phyloP scores from a whole-genome alignment of 2,329 filamentous ascomycete species.

The Scedosporium aurantiacum region DNA sequence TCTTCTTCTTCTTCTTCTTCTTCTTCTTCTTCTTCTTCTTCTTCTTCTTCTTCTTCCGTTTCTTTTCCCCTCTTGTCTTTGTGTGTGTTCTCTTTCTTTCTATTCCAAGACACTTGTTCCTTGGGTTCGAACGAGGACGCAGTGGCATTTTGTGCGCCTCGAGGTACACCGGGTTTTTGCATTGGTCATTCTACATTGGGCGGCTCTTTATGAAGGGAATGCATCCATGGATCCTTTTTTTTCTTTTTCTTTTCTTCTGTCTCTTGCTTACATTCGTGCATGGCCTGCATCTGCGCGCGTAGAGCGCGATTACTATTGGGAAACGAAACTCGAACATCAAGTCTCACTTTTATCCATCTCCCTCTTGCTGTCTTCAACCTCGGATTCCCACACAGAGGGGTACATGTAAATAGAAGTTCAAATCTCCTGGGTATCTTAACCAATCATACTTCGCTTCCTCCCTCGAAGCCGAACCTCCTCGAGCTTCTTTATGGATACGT shows the following conservation, averaged over 20 bases:
- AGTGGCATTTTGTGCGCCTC: background rate
- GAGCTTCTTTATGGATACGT: constrained; percentile 64
- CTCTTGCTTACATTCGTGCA: background rate
- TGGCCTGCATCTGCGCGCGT: background rate
- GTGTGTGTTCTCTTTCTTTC: background rate
- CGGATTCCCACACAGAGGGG: too few relatives aligned
- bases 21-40: background rate
- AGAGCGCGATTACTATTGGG: background rate
- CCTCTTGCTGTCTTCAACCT: background rate
- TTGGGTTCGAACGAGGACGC: background rate
- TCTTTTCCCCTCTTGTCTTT: background rate
- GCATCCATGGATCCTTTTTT: background rate
- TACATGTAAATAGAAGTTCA: too few relatives aligned
- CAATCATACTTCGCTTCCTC: constrained; percentile 93
- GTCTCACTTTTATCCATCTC: background rate
- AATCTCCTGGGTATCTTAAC: constrained; percentile 31
- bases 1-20: background rate
- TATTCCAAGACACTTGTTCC: background rate
- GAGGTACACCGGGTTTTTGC: background rate
- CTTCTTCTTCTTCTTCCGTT: background rate
- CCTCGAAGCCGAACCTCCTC: constrained; percentile 91
- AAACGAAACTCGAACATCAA: background rate
- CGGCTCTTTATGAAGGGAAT: background rate
- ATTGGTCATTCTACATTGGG: background rate
- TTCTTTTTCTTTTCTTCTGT: background rate